These are phyloP conservation scores for Mortierella sp. DNA, from an alignment of 371 early-diverging fungal genomes.

Conservation along the genomic window DNA sequence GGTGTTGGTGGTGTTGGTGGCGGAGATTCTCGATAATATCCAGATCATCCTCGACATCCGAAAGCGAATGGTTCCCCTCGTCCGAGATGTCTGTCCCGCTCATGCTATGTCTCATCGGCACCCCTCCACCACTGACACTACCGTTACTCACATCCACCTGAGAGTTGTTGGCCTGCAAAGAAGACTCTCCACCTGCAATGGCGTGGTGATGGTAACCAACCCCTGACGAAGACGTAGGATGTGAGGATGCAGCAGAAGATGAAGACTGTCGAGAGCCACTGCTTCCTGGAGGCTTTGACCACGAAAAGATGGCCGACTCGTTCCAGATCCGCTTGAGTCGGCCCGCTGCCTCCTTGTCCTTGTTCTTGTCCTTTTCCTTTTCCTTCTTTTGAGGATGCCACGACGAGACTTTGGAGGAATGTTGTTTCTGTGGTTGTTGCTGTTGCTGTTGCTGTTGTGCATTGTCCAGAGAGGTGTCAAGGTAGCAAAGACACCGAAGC, in stretches of 20 bases:
- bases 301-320: conserved; percentile 43
- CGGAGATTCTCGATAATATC: neutral
- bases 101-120: conserved; percentile 23
- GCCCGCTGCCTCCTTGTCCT: conserved; percentile 10
- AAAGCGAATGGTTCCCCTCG: conserved; percentile 43
- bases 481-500: conserved; percentile 39
- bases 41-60: conserved; percentile 45
- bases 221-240: neutral
- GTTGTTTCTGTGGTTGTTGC: too few relatives aligned
- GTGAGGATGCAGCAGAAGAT: neutral
- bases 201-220: neutral
- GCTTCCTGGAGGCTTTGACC: conserved; percentile 30
- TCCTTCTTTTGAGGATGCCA: conserved; percentile 44
- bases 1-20: too few relatives aligned
- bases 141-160: neutral
- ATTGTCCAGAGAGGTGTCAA: conserved; percentile 31
- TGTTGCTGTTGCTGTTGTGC: conserved; percentile 10
- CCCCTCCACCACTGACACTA: too few relatives aligned
- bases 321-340: conserved; percentile 51
- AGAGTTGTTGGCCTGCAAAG: neutral
- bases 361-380: conserved; percentile 18
- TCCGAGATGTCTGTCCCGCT: conserved; percentile 50
- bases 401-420: conserved; percentile 17
- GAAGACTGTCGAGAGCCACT: neutral
- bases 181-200: neutral